These are phyloP conservation scores for Thelephora aurantiotincta DNA, from an alignment of 768 basidiomycete genomes.

Conservation along the genomic window DNA sequence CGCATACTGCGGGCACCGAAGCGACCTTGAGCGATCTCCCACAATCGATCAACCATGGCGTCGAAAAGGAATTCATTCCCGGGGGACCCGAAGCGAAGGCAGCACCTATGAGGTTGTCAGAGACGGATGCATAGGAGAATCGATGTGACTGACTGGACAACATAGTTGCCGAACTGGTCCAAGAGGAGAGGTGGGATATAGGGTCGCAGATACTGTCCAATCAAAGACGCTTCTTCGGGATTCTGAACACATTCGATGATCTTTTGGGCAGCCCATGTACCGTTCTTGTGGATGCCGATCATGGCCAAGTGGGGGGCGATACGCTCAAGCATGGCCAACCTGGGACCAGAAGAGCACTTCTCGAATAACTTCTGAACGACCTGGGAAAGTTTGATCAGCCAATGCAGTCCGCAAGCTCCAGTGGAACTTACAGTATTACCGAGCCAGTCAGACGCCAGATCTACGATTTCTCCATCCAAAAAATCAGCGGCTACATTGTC, in stretches of 20 bases:
- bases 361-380: slow-evolving; percentile 97
- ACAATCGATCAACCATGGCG: slow-evolving; percentile 93
- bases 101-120: slow-evolving; percentile 41
- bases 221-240: slow-evolving; percentile 73
- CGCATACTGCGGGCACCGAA: slow-evolving; percentile 98
- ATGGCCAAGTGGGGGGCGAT: slow-evolving; percentile 88
- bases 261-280: slow-evolving; percentile 99
- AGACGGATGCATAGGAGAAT: background rate
- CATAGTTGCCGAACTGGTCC: slow-evolving; percentile 90
- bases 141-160: slow-evolving; percentile 58
- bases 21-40: slow-evolving; percentile 96
- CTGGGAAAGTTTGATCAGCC: slow-evolving; percentile 19
- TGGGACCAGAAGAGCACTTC: slow-evolving; percentile 60
- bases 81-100: slow-evolving; percentile 81
- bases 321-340: slow-evolving; percentile 87
- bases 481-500: slow-evolving; percentile 85
- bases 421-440: slow-evolving; percentile 71
- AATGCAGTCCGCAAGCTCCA: background rate
- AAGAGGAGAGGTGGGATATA: slow-evolving; percentile 89
- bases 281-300: slow-evolving; percentile 99
- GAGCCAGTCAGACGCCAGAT: slow-evolving; percentile 94
- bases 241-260: slow-evolving; percentile 90
- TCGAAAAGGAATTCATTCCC: slow-evolving; percentile 95
- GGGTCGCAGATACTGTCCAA: slow-evolving; percentile 77
- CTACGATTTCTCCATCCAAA: slow-evolving; percentile 88